Evolutionary conservation across 2,329 filamentous ascomycete genomes (phyloP), one percentile per base, ranked within the genome.

Genomic region (Cryphonectria japonica): DNA sequence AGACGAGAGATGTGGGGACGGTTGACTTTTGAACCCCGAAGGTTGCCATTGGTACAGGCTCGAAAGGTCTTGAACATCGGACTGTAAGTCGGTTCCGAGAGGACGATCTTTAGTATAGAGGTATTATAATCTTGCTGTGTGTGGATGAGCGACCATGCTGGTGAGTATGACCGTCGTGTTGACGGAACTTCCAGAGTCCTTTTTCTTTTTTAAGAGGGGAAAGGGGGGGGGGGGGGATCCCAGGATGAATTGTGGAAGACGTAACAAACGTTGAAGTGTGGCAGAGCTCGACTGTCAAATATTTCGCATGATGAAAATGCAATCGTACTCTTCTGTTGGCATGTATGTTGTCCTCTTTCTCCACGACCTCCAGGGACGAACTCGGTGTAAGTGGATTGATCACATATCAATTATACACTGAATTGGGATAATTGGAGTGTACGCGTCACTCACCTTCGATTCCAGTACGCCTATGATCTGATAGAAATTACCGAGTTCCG

Each of bases 1-100:
- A 59, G 41, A 61, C n/a, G 29, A n/a, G 29, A n/a, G 6, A 13
- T 16, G 67, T 69, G 62, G 59, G 29, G 46, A 54, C 29, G 22
- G 34, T 43, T 2, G 29, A 1, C 22, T 64, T 69, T 65, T 46
- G 67, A 69, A 43, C 39, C 61, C 67, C 61, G 67, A 65, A 54
- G 37, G n/a, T 7, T 13, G 19, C 26, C 43, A 52, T 7, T 50
- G n/a, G 37, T 39, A 46, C 22, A 64, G 59, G 8, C 34, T 22
- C 11, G 19, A 39, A 14, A n/a, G 22, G 22, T 22, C 59, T 14
- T 61, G 16, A 13, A 34, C 13, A 61, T 22, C 19, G 32, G 34
- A 22, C 19, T 14, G 13, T 19, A 39, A 26, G 34, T 32, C 26
- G 3, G 22, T 39, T 37, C 34, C 32, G 34, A 22, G 9, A 22